A percentile compares a stretch with the other conserved stretches of the same genome.
phyloP scores from a whole-genome alignment of 257 asterid species.

The Leonotis leonurus region DNA sequence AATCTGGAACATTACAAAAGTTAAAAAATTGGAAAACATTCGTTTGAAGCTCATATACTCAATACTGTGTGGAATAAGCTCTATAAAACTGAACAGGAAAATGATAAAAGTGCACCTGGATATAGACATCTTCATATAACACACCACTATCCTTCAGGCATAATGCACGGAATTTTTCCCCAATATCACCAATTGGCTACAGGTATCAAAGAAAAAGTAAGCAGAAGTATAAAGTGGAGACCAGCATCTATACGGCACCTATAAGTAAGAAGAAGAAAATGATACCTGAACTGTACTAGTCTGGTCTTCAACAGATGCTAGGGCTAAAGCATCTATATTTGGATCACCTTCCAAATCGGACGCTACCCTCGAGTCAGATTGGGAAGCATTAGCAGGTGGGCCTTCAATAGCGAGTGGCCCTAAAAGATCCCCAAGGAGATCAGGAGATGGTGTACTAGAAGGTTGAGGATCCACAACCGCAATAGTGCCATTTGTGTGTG shows the following conservation, averaged over 20 bases:
- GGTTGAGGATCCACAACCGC: constrained; percentile 75
- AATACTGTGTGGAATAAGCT: background rate
- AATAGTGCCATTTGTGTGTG: constrained; percentile 66
- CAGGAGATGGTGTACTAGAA: constrained; percentile 56
- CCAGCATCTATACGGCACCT: background rate
- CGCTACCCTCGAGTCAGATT: constrained; percentile 37
- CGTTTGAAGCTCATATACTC: constrained; percentile 1
- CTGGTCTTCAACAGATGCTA: constrained; percentile 74
- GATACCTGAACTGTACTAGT: constrained; percentile 60
- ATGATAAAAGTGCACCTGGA: constrained; percentile 52
- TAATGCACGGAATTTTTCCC: constrained; percentile 76
- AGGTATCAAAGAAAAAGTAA: constrained; percentile 20
- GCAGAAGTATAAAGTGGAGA: constrained; percentile 11
- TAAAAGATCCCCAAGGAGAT: constrained; percentile 83
- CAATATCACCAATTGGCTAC: constrained; percentile 83
- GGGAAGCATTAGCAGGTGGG: constrained; percentile 41
- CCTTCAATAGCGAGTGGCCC: constrained; percentile 81
- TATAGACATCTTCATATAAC: constrained; percentile 80
- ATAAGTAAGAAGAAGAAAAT: constrained; percentile 17
- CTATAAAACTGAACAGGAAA: constrained; percentile 1
- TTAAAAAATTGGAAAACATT: constrained; percentile 6
- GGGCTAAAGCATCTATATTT: constrained; percentile 60
- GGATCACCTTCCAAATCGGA: constrained; percentile 40
- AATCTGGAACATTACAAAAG: constrained; percentile 42
- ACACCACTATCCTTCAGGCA: constrained; percentile 94